These are phyloP conservation scores for Cicer cuneatum DNA, from an alignment of 306 rosid genomes.

Conservation along the genomic window DNA sequence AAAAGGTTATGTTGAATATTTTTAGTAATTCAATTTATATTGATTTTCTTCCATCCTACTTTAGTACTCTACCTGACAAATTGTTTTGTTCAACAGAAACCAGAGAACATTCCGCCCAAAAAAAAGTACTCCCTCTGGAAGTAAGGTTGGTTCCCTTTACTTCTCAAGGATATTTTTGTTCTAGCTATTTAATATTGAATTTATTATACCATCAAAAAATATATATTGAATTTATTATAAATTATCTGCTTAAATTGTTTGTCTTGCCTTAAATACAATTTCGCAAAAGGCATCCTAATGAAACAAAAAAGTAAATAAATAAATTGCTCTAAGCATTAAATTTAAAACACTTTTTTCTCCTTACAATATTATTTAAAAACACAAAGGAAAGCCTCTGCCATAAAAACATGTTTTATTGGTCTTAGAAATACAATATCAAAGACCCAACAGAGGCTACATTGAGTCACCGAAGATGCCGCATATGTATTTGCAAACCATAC, in stretches of 20 bases:
- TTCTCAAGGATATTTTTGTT: conserved; percentile 18
- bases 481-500: conserved; percentile 10
- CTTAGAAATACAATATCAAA: conserved; percentile 19
- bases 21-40: conserved; percentile 31
- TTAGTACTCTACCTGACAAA: conserved; percentile 27
- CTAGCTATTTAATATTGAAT: conserved; percentile 11
- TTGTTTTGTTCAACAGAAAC: conserved; percentile 69
- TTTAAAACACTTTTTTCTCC: background rate
- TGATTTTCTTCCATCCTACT: conserved; percentile 35
- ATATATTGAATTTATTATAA: background rate
- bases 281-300: background rate
- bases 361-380: conserved; percentile 12
- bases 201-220: no score
- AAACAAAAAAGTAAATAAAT: background rate
- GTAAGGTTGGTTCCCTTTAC: conserved; percentile 73
- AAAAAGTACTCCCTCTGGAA: conserved; percentile 97
- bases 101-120: conserved; percentile 98
- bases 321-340: background rate
- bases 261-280: conserved; percentile 16
- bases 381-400: background rate
- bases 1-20: conserved; percentile 25
- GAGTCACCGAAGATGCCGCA: conserved; percentile 20
- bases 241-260: conserved; percentile 31
- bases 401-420: conserved; percentile 22
- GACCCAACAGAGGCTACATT: conserved; percentile 13